These are phyloP conservation scores for Schizopora paradoxa DNA, from an alignment of 1,284 basidiomycete genomes.

Conservation along the genomic window DNA sequence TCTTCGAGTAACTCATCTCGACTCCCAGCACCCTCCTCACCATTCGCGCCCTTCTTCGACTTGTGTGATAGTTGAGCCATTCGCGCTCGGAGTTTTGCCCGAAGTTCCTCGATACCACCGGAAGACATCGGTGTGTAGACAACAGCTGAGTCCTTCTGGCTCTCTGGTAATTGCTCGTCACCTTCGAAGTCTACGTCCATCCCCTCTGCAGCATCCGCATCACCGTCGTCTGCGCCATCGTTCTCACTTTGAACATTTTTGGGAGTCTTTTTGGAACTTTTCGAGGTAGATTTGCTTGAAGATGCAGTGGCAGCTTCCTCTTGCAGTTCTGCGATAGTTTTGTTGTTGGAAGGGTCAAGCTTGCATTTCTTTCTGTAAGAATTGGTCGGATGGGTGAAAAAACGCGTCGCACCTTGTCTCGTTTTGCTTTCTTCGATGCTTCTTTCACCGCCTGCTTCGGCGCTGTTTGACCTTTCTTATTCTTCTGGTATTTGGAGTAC, in stretches of 20 bases:
- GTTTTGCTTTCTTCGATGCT: slow-evolving; percentile 78
- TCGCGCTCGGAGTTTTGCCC: slow-evolving; percentile 73
- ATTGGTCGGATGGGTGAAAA: background rate
- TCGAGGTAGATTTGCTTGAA: slow-evolving; percentile 44
- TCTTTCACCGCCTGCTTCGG: slow-evolving; percentile 83
- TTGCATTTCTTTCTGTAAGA: slow-evolving; percentile 28
- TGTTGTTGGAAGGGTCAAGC: slow-evolving; percentile 89
- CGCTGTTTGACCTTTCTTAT: slow-evolving; percentile 80
- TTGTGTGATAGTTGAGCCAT: slow-evolving; percentile 75
- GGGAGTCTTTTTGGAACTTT: slow-evolving; percentile 28
- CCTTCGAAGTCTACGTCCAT: slow-evolving; percentile 28
- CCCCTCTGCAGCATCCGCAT: slow-evolving; percentile 28
- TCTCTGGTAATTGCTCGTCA: slow-evolving; percentile 25
- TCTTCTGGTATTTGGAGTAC: slow-evolving; percentile 77
- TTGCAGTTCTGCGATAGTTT: slow-evolving; percentile 75
- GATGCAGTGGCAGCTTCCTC: slow-evolving; percentile 45
- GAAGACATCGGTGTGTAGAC: slow-evolving; percentile 63
- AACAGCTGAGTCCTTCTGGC: slow-evolving; percentile 17
- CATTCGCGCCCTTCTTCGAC: slow-evolving; percentile 26
- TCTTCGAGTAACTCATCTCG: slow-evolving; percentile 81
- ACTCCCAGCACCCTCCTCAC: slow-evolving; percentile 37
- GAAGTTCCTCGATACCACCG: slow-evolving; percentile 65
- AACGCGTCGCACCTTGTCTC: slow-evolving; percentile 62
- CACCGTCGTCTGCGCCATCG: slow-evolving; percentile 25
- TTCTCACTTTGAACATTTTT: slow-evolving; percentile 34